These are phyloP conservation scores for Leishmania aethiopica DNA, from an alignment of 208 protist genomes.

Conservation along the genomic window DNA sequence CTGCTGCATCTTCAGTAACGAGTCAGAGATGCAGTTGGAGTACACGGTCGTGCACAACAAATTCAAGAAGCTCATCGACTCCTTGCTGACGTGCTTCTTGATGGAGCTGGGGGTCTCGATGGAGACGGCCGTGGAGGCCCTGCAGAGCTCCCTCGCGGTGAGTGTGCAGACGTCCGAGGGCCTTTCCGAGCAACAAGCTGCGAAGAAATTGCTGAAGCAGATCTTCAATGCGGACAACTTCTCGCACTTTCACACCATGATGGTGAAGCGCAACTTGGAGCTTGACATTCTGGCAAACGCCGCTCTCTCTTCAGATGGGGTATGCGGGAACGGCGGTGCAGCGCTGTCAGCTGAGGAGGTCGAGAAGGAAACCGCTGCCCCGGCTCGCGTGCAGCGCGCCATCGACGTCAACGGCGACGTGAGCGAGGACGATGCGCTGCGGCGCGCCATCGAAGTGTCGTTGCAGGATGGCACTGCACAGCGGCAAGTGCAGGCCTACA, in stretches of 20 bases:
- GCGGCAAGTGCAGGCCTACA: conserved; percentile 51
- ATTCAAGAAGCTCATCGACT: conserved; percentile 84
- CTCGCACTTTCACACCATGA: conserved; percentile 86
- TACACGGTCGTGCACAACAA: conserved; percentile 84
- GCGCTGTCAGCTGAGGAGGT: conserved; percentile 3
- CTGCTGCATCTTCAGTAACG: conserved; percentile 88
- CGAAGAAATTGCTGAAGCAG: conserved; percentile 63
- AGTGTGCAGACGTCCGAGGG: conserved; percentile 8
- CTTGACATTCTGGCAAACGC: conserved; percentile 82
- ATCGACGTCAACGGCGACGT: conserved; percentile 53
- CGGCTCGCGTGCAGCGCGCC: conserved; percentile 20
- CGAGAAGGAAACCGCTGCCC: neutral
- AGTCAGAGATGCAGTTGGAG: conserved; percentile 90
- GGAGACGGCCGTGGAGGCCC: conserved; percentile 50
- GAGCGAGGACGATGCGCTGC: conserved; percentile 79
- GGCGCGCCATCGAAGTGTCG: conserved; percentile 72
- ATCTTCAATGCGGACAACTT: conserved; percentile 91
- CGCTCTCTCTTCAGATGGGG: conserved; percentile 34
- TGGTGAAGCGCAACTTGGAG: conserved; percentile 92
- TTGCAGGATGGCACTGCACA: conserved; percentile 46
- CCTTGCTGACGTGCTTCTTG: conserved; percentile 81
- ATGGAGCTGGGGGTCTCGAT: conserved; percentile 76
- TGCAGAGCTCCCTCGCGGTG: conserved; percentile 39
- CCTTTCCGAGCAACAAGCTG: conserved; percentile 28
- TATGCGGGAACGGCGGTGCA: conserved; percentile 1